Percentiles rank a stretch among this genome's conserved stretches.
Conservation (phyloP, 1,284 basidiomycete genomes). For the Ganoderma sp. region DNA sequence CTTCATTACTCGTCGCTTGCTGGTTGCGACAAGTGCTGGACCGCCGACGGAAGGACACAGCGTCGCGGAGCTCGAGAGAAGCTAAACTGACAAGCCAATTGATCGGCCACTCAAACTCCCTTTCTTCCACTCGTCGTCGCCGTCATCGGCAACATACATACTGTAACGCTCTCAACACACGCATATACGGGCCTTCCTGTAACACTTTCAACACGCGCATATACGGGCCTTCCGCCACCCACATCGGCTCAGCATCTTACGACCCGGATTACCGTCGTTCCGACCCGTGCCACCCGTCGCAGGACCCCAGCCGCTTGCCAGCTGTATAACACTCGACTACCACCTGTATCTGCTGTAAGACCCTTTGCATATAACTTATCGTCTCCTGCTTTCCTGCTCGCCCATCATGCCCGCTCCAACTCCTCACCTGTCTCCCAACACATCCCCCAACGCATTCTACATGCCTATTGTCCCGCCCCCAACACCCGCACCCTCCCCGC, state of each 20-base stretch:
- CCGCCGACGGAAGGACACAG: background rate
- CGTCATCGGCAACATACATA: constrained; percentile 1
- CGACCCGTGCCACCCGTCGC: background rate
- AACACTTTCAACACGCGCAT: background rate
- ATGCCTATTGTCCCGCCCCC: constrained; percentile 72
- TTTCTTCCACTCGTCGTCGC: background rate
- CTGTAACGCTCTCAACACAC: too few relatives aligned
- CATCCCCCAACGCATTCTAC: constrained; percentile 43
- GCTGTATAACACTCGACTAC: constrained; percentile 4
- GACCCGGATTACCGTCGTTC: background rate
- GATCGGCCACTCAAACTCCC: constrained; percentile 9
- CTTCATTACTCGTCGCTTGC: background rate
- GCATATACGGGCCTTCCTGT: background rate
- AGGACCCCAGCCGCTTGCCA: constrained; percentile 2
- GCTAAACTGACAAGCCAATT: constrained; percentile 7
- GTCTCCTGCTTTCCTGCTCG: background rate
- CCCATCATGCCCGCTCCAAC: constrained; percentile 23
- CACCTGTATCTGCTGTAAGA: constrained; percentile 11
- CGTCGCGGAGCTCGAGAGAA: constrained; percentile 12
- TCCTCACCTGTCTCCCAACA: constrained; percentile 15
- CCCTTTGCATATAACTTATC: background rate
- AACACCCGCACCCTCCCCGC: constrained; percentile 72
- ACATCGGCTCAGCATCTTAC: background rate
- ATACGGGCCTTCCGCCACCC: background rate
- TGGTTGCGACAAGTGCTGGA: background rate